phyloP scores from a whole-genome alignment of 352 stramenopile species.

The Thraustotheca clavata region DNA sequence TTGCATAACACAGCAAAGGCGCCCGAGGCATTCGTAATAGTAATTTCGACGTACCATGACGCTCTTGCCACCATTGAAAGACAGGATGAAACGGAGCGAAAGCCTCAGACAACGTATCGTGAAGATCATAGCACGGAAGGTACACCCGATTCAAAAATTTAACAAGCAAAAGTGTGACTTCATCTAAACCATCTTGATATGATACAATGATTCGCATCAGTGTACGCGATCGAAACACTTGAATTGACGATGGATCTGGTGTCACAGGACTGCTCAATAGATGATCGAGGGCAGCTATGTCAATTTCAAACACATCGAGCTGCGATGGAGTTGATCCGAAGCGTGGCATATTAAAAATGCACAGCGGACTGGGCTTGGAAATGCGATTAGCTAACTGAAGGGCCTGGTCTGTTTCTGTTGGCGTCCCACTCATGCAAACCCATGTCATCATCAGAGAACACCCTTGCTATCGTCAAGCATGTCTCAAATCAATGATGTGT shows the following conservation, averaged over 20 bases:
- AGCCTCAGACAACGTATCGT: not conserved
- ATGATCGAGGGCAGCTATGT: not conserved
- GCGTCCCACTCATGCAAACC: too few relatives aligned
- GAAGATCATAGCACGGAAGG: not conserved
- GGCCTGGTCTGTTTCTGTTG: too few relatives aligned
- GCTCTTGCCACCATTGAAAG: not conserved
- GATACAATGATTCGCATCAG: not conserved
- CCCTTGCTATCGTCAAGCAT: too few relatives aligned
- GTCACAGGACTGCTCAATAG: not conserved
- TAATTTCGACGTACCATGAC: not conserved
- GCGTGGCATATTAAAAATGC: not conserved
- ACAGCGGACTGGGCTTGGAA: too few relatives aligned
- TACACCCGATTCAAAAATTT: not conserved
- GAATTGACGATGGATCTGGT: not conserved
- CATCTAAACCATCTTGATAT: not conserved
- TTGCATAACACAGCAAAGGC: not conserved
- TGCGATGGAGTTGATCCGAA: not conserved
- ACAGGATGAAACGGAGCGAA: not conserved
- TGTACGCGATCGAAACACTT: not conserved
- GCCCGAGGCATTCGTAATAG: not conserved
- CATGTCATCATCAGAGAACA: too few relatives aligned
- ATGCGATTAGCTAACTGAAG: too few relatives aligned
- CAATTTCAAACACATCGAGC: constrained; percentile 1
- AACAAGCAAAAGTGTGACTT: not conserved
- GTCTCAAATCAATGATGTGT: too few relatives aligned